Conservation (phyloP, 345 rosid species). For the Citrus glauca region DNA sequence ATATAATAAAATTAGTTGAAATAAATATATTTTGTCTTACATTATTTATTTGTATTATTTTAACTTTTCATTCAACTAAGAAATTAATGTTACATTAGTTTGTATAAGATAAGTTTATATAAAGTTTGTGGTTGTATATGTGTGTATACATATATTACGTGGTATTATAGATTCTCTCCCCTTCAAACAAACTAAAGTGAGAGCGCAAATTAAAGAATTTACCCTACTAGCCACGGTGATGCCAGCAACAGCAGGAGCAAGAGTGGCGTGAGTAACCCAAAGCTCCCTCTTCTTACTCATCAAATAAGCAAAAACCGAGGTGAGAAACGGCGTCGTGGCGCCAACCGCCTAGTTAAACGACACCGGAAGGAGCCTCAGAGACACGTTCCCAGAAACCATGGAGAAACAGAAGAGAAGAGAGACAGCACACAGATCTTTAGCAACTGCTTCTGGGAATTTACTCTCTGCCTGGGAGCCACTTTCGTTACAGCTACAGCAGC, state of each 20-base stretch:
- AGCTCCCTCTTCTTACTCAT: constrained; percentile 55
- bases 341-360: constrained; percentile 75
- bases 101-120: too few species aligned
- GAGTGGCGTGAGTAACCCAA: constrained; percentile 56
- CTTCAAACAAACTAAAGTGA: too few species aligned
- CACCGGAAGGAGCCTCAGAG: constrained; percentile 58
- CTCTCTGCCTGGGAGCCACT: constrained; percentile 68
- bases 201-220: neutral
- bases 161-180: too few species aligned
- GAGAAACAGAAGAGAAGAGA: constrained; percentile 60
- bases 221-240: neutral
- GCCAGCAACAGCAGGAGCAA: constrained; percentile 24
- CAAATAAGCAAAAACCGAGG: constrained; percentile 59
- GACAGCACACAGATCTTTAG: constrained; percentile 52
- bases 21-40: too few species aligned
- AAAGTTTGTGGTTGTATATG: too few species aligned
- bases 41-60: too few species aligned
- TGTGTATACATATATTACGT: too few species aligned
- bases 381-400: constrained; percentile 61
- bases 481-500: constrained; percentile 51
- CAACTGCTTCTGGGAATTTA: constrained; percentile 51
- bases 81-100: too few species aligned
- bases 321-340: constrained; percentile 70
- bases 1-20: too few species aligned
- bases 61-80: too few species aligned